Percentiles rank a stretch among this genome's conserved stretches.
Evolutionary conservation across 345 rosid genomes (phyloP).

Genomic region (Aethionema arabicum): DNA sequence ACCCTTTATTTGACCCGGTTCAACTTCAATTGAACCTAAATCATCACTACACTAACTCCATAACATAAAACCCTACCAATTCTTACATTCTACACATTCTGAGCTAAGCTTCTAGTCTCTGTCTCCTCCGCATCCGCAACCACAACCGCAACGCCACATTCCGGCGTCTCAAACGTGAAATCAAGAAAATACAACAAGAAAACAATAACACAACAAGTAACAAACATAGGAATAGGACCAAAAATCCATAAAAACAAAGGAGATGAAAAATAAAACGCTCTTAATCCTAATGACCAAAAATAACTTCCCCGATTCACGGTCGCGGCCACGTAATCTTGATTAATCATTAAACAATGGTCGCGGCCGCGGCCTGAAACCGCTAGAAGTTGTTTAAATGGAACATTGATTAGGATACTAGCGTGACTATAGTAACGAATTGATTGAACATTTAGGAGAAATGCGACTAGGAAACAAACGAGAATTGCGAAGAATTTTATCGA

Average conservation of each 20-base stretch:
- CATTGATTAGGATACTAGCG: constrained; percentile 81
- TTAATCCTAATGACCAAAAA: constrained; percentile 86
- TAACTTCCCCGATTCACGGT: constrained; percentile 77
- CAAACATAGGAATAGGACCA: constrained; percentile 79
- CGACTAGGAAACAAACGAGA: constrained; percentile 62
- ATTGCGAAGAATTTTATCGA: constrained; percentile 73
- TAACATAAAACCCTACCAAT: neutral
- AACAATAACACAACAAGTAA: constrained; percentile 57
- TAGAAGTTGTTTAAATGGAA: constrained; percentile 53
- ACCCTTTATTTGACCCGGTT: constrained; percentile 17
- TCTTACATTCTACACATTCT: constrained; percentile 25
- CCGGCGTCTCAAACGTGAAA: constrained; percentile 48
- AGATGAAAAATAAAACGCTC: constrained; percentile 86
- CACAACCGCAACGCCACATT: constrained; percentile 44
- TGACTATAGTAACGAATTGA: constrained; percentile 90
- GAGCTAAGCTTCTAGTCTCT: constrained; percentile 34
- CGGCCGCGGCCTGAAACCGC: constrained; percentile 34
- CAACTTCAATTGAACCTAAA: constrained; percentile 38
- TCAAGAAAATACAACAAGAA: constrained; percentile 67
- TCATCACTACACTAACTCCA: constrained; percentile 28
- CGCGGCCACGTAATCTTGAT: constrained; percentile 61
- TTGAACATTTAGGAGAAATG: constrained; percentile 67
- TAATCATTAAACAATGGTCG: constrained; percentile 39
- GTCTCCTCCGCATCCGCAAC: constrained; percentile 29
- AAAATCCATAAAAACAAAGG: constrained; percentile 89